These are phyloP conservation scores for Hypoxylon sp. DNA, from an alignment of 2,329 filamentous ascomycete genomes.

Conservation along the genomic window DNA sequence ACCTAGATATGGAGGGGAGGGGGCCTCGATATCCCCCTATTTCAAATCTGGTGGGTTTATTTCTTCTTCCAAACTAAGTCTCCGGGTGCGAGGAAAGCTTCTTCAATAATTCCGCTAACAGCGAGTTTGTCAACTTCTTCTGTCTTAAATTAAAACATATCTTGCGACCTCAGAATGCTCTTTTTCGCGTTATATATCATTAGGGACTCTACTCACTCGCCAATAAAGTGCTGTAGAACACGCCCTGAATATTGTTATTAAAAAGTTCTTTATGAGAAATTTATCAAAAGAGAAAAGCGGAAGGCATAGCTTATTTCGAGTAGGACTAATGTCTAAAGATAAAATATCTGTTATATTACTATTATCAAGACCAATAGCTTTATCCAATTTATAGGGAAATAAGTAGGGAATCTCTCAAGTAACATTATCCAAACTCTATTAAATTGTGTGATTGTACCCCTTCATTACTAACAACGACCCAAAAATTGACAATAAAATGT, in stretches of 20 bases:
- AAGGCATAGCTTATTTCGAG: neutral
- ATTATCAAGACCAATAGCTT: neutral
- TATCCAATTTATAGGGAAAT: neutral
- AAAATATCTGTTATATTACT: neutral
- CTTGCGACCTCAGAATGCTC: neutral
- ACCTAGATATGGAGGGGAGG: neutral
- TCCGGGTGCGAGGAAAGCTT: neutral
- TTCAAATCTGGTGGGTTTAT: neutral
- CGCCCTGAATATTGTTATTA: neutral
- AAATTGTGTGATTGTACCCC: neutral
- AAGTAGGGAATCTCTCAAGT: conserved; percentile 1
- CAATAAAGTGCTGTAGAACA: neutral
- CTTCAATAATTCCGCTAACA: neutral
- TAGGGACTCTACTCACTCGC: neutral
- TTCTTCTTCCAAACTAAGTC: neutral
- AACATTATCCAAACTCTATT: neutral
- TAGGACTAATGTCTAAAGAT: neutral
- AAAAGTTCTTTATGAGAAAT: neutral
- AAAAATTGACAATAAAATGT: neutral
- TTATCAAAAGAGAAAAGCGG: neutral
- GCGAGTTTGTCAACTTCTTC: neutral
- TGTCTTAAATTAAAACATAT: neutral
- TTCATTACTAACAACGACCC: neutral
- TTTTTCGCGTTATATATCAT: neutral
- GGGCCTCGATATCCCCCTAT: neutral